Evolutionary conservation across 1,139 yeast genomes (phyloP).

Genomic region (Candida tetrigidarum): DNA sequence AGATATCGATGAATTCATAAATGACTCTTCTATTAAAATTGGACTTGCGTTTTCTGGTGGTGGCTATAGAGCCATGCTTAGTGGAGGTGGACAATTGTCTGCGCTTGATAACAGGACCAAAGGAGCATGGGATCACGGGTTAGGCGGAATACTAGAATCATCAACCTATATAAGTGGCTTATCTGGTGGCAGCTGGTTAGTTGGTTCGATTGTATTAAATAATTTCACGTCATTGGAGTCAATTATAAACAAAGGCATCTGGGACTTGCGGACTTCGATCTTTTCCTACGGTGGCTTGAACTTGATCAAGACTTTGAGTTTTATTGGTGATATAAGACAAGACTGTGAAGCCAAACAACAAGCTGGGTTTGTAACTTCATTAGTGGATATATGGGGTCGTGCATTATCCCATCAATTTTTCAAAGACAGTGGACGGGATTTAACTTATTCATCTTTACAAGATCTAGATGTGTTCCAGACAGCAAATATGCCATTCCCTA

Average conservation of each 20-base stretch:
- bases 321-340: slow-evolving; percentile 10
- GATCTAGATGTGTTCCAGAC: slow-evolving; percentile 29
- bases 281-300: slow-evolving; percentile 45
- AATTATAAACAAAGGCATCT: slow-evolving; percentile 31
- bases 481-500: slow-evolving; percentile 45
- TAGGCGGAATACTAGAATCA: slow-evolving; percentile 47
- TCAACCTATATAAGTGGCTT: slow-evolving; percentile 43
- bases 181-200: slow-evolving; percentile 50
- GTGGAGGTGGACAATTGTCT: slow-evolving; percentile 45
- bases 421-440: slow-evolving; percentile 29
- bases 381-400: slow-evolving; percentile 52
- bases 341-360: slow-evolving; percentile 36
- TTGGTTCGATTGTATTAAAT: slow-evolving; percentile 42
- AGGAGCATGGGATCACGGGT: slow-evolving; percentile 29
- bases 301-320: slow-evolving; percentile 30
- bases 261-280: slow-evolving; percentile 44
- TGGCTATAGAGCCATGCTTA: slow-evolving; percentile 49
- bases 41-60: slow-evolving; percentile 52
- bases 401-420: slow-evolving; percentile 45
- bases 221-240: slow-evolving; percentile 42
- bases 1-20: slow-evolving; percentile 34
- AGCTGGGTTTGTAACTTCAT: slow-evolving; percentile 40
- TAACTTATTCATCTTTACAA: slow-evolving; percentile 43
- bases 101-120: slow-evolving; percentile 38
- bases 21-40: slow-evolving; percentile 26